These are phyloP conservation scores for Sanguinoderma infundibulare DNA, from an alignment of 1,284 basidiomycete species.

Conservation along the genomic window DNA sequence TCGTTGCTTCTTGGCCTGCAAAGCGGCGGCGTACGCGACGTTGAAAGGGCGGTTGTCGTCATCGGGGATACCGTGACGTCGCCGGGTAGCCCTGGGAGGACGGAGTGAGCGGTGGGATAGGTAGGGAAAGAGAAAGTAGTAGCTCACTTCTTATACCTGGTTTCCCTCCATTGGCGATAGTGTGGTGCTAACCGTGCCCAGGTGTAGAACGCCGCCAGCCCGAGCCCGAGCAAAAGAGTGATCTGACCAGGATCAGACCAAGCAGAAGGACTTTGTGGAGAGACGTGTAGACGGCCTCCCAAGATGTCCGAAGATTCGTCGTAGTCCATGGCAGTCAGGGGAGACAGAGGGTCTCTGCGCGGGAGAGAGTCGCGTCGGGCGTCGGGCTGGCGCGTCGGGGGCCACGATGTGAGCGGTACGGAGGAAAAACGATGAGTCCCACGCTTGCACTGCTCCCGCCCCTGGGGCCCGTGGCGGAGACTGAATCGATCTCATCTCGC, in stretches of 20 bases:
- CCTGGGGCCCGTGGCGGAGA: slow-evolving; percentile 30
- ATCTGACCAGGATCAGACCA: slow-evolving; percentile 38
- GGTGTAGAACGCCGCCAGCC: slow-evolving; percentile 16
- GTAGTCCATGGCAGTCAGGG: slow-evolving; percentile 16
- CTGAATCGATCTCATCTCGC: slow-evolving; percentile 11
- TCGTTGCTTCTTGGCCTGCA: slow-evolving; percentile 49
- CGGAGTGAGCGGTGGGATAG: slow-evolving; percentile 8
- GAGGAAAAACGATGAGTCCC: slow-evolving; percentile 11
- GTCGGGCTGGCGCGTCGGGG: slow-evolving; percentile 44
- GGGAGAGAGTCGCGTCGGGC: slow-evolving; percentile 21
- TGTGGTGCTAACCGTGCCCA: slow-evolving; percentile 32
- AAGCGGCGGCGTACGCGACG: slow-evolving; percentile 78
- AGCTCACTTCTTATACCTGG: slow-evolving; percentile 61
- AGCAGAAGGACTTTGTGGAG: slow-evolving; percentile 37
- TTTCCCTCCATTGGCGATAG: slow-evolving; percentile 54
- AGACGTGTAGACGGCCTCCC: slow-evolving; percentile 54
- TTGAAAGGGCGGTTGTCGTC: slow-evolving; percentile 79
- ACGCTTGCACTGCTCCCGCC: slow-evolving; percentile 15
- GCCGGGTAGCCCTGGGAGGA: slow-evolving; percentile 54
- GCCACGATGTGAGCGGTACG: slow-evolving; percentile 23
- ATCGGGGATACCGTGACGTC: slow-evolving; percentile 82
- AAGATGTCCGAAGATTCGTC: slow-evolving; percentile 66
- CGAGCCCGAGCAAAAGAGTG: slow-evolving; percentile 22
- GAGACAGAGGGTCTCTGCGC: slow-evolving; percentile 2
- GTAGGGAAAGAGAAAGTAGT: neutral